These are phyloP conservation scores for Russula sp. DNA, from an alignment of 768 basidiomycete species.

Conservation along the genomic window DNA sequence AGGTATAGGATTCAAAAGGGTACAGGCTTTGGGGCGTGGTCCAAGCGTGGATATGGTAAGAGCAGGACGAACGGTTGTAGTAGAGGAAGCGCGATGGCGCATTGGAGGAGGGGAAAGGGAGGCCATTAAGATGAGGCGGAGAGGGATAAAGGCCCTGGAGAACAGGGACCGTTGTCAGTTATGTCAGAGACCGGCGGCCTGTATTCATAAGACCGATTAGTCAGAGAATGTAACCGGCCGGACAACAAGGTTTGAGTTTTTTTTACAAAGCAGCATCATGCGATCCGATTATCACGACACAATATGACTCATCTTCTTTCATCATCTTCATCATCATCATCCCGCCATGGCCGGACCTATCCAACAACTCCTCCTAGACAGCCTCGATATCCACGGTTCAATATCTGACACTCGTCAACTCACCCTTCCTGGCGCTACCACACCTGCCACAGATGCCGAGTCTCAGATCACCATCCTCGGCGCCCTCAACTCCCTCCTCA, in stretches of 20 bases:
- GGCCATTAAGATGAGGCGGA: slow-evolving; percentile 25
- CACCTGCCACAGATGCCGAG: slow-evolving; percentile 59
- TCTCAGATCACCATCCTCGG: slow-evolving; percentile 82
- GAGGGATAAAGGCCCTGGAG: not conserved
- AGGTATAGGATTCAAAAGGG: slow-evolving; percentile 28
- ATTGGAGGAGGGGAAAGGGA: slow-evolving; percentile 39
- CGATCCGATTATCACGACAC: not conserved
- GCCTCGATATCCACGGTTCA: slow-evolving; percentile 47
- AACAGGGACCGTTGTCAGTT: not conserved
- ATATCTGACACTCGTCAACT: slow-evolving; percentile 69
- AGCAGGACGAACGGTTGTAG: slow-evolving; percentile 49
- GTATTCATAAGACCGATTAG: not conserved
- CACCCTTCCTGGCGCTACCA: slow-evolving; percentile 54
- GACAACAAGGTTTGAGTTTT: no score
- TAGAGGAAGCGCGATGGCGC: slow-evolving; percentile 55
- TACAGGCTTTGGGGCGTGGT: slow-evolving; percentile 33
- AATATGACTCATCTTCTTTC: no score
- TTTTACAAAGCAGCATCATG: no score
- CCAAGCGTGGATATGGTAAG: slow-evolving; percentile 49
- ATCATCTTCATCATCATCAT: not conserved
- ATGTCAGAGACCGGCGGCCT: not conserved
- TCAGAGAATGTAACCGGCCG: not conserved
- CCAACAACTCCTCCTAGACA: slow-evolving; percentile 74
- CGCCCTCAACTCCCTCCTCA: slow-evolving; percentile 77
- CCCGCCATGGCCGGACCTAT: slow-evolving; percentile 64